Conservation (phyloP, 352 stramenopile genomes). For the Thraustochytrium sp. region DNA sequence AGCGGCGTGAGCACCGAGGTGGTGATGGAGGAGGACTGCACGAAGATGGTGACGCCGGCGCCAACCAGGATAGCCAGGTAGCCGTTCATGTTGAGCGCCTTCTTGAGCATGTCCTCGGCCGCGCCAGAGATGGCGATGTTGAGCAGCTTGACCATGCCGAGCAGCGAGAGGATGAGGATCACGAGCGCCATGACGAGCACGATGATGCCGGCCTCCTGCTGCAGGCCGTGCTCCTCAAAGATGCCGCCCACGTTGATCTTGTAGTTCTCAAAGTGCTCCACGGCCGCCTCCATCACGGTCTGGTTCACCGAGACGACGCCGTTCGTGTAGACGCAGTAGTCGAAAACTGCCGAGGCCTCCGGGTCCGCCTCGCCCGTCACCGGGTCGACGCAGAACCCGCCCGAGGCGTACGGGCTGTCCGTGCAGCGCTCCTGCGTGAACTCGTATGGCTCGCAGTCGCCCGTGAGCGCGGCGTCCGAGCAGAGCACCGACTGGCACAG, state of each 20-base stretch:
- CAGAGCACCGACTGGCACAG: background rate
- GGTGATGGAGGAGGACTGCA: slow-evolving; percentile 80
- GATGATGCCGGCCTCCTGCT: slow-evolving; percentile 54
- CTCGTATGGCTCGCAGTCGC: background rate
- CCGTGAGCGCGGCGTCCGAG: too few relatives aligned
- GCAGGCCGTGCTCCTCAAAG: slow-evolving; percentile 24
- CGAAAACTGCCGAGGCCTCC: background rate
- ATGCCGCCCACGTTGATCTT: background rate
- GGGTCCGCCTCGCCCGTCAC: background rate
- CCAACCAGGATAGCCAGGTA: slow-evolving; percentile 78
- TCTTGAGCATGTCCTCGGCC: slow-evolving; percentile 73
- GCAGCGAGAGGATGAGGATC: slow-evolving; percentile 58
- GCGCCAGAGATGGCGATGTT: slow-evolving; percentile 64
- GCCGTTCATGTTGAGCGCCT: slow-evolving; percentile 75
- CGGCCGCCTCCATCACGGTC: background rate
- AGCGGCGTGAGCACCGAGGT: slow-evolving; percentile 78
- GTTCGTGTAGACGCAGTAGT: background rate
- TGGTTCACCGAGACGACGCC: background rate
- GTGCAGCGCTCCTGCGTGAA: background rate
- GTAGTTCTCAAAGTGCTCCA: background rate
- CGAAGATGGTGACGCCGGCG: slow-evolving; percentile 67
- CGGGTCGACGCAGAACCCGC: background rate
- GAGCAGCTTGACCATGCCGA: slow-evolving; percentile 59
- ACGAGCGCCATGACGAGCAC: slow-evolving; percentile 54
- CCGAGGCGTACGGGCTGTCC: background rate